phyloP scores from a whole-genome alignment of 306 rosid genomes.

The Delonix regia region DNA sequence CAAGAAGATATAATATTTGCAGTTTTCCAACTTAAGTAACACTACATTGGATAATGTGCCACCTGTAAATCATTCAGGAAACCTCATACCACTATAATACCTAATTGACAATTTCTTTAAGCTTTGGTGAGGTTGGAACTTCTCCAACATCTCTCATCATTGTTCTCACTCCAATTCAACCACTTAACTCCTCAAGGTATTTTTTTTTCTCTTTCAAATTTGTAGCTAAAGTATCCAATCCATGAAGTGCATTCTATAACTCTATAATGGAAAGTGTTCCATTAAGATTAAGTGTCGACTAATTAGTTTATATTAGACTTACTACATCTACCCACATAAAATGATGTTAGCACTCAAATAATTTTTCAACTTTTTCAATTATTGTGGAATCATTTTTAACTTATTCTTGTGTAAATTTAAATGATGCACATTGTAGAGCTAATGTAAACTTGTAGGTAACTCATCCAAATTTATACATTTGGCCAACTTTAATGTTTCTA shows the following conservation, averaged over 20 bases:
- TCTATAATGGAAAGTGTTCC: background rate
- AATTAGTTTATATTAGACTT: conserved; percentile 16
- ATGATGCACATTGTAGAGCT: background rate
- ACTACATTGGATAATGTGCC: background rate
- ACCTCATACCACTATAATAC: conserved; percentile 16
- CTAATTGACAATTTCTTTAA: conserved; percentile 7
- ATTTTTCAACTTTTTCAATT: conserved; percentile 1
- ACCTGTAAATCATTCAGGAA: conserved; percentile 5
- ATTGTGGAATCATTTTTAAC: background rate
- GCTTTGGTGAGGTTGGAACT: conserved; percentile 30
- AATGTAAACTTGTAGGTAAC: background rate
- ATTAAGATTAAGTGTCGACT: conserved; percentile 1
- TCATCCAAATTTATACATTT: background rate
- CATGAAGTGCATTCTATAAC: conserved; percentile 19
- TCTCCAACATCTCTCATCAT: conserved; percentile 32
- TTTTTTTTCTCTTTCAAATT: conserved; percentile 17
- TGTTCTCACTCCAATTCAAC: conserved; percentile 7
- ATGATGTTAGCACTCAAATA: background rate
- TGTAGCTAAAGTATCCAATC: background rate
- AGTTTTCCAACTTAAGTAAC: background rate
- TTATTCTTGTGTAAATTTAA: background rate
- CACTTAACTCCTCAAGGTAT: background rate
- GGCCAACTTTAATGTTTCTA: conserved; percentile 30
- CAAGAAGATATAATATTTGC: background rate
- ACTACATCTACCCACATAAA: background rate